Evolutionary conservation across 176 grass and related monocot genomes (phyloP).

Genomic region (Oryza glaberrima): DNA sequence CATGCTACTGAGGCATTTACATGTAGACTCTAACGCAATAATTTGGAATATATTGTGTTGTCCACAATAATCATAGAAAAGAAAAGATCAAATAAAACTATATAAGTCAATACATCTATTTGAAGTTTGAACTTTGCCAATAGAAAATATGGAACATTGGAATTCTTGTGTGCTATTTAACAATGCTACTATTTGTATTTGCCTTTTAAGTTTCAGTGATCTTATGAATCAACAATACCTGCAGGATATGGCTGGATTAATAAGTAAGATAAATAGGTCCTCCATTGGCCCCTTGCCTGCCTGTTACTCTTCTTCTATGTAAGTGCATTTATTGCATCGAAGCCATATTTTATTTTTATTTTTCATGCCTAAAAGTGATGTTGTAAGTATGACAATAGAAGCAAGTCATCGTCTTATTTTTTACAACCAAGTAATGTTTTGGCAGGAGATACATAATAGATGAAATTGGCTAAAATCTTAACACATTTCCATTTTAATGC

Average conservation of each 20-base stretch:
- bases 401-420: conserved; percentile 19
- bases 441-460: not conserved
- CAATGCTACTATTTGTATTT: conserved; percentile 20
- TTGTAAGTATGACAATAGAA: conserved; percentile 22
- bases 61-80: not conserved
- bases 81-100: not conserved
- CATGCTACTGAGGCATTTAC: not conserved
- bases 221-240: conserved; percentile 43
- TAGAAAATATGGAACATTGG: not conserved
- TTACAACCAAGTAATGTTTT: conserved; percentile 14
- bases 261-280: conserved; percentile 96
- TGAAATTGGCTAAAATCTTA: not conserved
- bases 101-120: not conserved
- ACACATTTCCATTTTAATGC: not conserved
- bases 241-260: conserved; percentile 99
- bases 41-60: not conserved
- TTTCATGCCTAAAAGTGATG: conserved; percentile 33
- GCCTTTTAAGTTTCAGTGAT: not conserved
- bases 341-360: conserved; percentile 20
- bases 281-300: conserved; percentile 86
- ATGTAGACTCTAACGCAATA: not conserved
- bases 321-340: conserved; percentile 41
- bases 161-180: not conserved
- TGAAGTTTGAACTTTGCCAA: not conserved
- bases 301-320: conserved; percentile 90